Conservation (phyloP, 1,284 basidiomycete genomes). For the Austropuccinia psidii region DNA sequence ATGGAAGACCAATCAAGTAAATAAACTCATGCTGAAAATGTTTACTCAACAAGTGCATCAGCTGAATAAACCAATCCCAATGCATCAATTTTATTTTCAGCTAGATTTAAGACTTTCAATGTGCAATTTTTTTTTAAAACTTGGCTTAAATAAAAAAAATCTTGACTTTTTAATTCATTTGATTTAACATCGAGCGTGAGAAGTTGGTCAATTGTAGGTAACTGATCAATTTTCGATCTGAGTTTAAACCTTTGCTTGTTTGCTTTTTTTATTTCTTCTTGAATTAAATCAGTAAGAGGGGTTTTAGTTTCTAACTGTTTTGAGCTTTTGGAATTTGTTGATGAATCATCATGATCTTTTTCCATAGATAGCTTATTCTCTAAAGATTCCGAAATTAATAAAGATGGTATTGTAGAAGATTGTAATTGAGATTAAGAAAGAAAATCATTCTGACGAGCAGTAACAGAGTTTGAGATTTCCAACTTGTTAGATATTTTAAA, state of each 20-base stretch:
- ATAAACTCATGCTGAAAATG: neutral
- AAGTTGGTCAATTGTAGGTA: slow-evolving; percentile 21
- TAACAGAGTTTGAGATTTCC: slow-evolving; percentile 22
- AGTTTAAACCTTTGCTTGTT: slow-evolving; percentile 22
- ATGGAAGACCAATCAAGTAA: neutral
- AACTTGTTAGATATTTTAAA: neutral
- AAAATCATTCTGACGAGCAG: slow-evolving; percentile 17
- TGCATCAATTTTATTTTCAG: slow-evolving; percentile 85
- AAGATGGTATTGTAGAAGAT: too few relatives aligned
- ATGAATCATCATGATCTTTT: too few relatives aligned
- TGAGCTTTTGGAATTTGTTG: too few relatives aligned
- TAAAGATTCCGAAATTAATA: neutral
- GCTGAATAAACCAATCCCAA: slow-evolving; percentile 70
- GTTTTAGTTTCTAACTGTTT: neutral
- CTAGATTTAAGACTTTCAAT: slow-evolving; percentile 82
- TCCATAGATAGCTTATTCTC: neutral
- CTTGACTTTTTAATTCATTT: slow-evolving; percentile 47
- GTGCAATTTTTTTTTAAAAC: slow-evolving; percentile 93
- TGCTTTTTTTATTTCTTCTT: slow-evolving; percentile 22
- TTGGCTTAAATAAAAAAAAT: slow-evolving; percentile 83
- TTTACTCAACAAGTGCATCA: slow-evolving; percentile 67
- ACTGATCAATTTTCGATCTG: slow-evolving; percentile 15
- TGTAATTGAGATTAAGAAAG: neutral
- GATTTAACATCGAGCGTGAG: slow-evolving; percentile 33
- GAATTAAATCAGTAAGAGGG: neutral